Evolutionary conservation across 2,329 filamentous ascomycete genomes (phyloP).

Genomic region (Aspergillus sp.): DNA sequence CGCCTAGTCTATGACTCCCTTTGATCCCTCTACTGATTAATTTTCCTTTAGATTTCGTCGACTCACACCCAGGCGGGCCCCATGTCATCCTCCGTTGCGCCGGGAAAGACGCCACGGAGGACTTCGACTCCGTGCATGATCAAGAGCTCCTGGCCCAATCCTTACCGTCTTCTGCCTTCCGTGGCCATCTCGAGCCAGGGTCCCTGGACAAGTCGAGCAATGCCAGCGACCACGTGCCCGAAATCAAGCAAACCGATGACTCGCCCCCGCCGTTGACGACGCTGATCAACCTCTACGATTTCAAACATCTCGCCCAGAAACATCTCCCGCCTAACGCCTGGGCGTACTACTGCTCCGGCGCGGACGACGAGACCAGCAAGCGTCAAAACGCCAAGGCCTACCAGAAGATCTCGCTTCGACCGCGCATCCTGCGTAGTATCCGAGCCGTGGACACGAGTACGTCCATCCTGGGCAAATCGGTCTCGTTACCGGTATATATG

Average conservation of each 20-base stretch:
- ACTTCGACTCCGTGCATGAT: conserved; percentile 37
- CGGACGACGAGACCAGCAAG: conserved; percentile 51
- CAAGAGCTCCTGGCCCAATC: conserved; percentile 29
- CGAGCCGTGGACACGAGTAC: conserved; percentile 37
- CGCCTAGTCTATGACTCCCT: background rate
- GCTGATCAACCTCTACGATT: conserved; percentile 40
- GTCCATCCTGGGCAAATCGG: conserved; percentile 30
- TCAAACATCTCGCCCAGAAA: conserved; percentile 35
- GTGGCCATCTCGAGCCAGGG: conserved; percentile 25
- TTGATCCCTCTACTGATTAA: background rate
- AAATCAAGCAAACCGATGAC: background rate
- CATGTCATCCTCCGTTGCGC: conserved; percentile 34
- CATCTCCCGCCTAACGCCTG: conserved; percentile 32
- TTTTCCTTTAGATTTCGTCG: conserved; percentile 28
- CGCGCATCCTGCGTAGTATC: conserved; percentile 46
- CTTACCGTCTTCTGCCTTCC: conserved; percentile 23
- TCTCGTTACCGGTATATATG: conserved; percentile 42
- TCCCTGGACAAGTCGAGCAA: conserved; percentile 3
- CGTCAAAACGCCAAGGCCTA: conserved; percentile 45
- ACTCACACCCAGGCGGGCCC: conserved; percentile 34
- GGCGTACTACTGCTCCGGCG: conserved; percentile 50
- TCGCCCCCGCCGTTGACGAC: conserved; percentile 27
- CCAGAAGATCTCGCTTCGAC: conserved; percentile 48
- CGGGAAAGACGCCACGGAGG: conserved; percentile 35
- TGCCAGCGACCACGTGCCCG: background rate